Conservation (phyloP, 768 basidiomycete genomes). For the Roridomyces roridus region DNA sequence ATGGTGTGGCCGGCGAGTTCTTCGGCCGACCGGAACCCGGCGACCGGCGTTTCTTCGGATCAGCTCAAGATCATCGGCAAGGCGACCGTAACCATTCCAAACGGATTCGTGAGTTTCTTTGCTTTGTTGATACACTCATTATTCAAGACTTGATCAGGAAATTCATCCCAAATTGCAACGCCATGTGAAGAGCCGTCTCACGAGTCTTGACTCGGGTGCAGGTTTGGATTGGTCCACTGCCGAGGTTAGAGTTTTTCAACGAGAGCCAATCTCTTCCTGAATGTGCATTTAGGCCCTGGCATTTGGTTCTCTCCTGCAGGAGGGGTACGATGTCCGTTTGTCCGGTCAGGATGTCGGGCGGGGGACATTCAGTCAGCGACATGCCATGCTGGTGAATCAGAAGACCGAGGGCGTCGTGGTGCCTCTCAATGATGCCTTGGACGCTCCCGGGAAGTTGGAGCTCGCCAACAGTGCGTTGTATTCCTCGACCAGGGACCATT, state of each 20-base stretch:
- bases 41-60: slow-evolving; percentile 68
- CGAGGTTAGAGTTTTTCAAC: slow-evolving; percentile 57
- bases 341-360: slow-evolving; percentile 94
- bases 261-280: neutral
- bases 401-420: slow-evolving; percentile 79
- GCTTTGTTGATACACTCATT: neutral
- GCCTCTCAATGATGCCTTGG: slow-evolving; percentile 77
- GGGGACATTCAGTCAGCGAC: slow-evolving; percentile 75
- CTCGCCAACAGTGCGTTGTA: slow-evolving; percentile 82
- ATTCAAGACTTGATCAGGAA: no score
- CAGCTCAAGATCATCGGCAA: slow-evolving; percentile 64
- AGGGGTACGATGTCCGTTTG: slow-evolving; percentile 85
- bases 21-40: slow-evolving; percentile 59
- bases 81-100: slow-evolving; percentile 68
- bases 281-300: slow-evolving; percentile 70
- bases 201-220: slow-evolving; percentile 68
- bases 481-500: neutral
- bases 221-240: slow-evolving; percentile 91
- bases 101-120: slow-evolving; percentile 72
- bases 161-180: slow-evolving; percentile 80
- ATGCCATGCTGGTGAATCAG: slow-evolving; percentile 94
- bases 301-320: slow-evolving; percentile 84
- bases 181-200: slow-evolving; percentile 80
- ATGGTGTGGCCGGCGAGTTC: slow-evolving; percentile 67
- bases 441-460: slow-evolving; percentile 72